phyloP scores from a whole-genome alignment of 139 green algal genomes.

The Gonium pectorale region DNA sequence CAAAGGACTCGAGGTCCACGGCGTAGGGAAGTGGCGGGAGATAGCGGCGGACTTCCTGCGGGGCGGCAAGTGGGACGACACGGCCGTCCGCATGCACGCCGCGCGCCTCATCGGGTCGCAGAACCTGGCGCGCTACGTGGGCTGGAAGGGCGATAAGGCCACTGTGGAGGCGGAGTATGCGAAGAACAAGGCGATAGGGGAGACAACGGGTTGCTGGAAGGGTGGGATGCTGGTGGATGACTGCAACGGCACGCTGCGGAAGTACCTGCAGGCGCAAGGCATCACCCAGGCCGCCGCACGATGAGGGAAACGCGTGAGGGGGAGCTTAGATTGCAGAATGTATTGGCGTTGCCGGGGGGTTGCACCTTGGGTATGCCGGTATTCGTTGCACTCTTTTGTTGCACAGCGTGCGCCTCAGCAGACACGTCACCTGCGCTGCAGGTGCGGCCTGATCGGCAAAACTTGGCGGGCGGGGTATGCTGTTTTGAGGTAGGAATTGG shows the following conservation, averaged over 20 bases:
- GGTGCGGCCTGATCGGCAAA: too few relatives aligned
- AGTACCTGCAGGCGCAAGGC: slow-evolving; percentile 47
- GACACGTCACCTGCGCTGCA: too few relatives aligned
- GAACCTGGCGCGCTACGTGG: slow-evolving; percentile 69
- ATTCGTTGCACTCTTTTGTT: too few relatives aligned
- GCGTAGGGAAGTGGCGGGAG: slow-evolving; percentile 78
- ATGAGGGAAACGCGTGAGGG: too few relatives aligned
- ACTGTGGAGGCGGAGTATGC: slow-evolving; percentile 71
- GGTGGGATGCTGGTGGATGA: slow-evolving; percentile 83
- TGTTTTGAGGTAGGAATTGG: too few relatives aligned
- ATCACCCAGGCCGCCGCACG: too few relatives aligned
- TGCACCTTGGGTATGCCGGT: too few relatives aligned
- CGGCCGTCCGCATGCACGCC: slow-evolving; percentile 73
- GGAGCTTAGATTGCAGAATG: too few relatives aligned
- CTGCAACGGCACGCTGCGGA: slow-evolving; percentile 60
- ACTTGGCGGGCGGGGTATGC: too few relatives aligned
- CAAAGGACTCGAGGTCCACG: slow-evolving; percentile 77
- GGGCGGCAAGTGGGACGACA: slow-evolving; percentile 50
- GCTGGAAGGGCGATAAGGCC: slow-evolving; percentile 29
- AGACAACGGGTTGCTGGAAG: slow-evolving; percentile 83
- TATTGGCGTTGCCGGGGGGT: too few relatives aligned
- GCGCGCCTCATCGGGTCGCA: slow-evolving; percentile 80
- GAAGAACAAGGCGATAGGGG: slow-evolving; percentile 75
- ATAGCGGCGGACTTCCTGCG: slow-evolving; percentile 69
- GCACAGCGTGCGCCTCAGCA: too few relatives aligned